These are phyloP conservation scores for Fusarium poae DNA, from an alignment of 2,329 filamentous ascomycete genomes.

Conservation along the genomic window DNA sequence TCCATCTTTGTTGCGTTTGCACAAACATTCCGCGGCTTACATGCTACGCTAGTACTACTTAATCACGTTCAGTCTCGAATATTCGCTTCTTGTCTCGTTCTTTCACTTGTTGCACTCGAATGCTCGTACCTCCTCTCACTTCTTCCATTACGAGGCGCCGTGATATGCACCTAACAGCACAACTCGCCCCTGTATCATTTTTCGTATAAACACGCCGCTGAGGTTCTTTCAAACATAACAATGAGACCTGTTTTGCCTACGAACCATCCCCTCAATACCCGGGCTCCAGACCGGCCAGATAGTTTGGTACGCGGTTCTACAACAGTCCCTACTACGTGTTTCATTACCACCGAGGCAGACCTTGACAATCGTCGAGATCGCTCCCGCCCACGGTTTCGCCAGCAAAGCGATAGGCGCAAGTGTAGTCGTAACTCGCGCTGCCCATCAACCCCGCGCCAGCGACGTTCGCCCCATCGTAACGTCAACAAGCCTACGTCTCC, in stretches of 20 bases:
- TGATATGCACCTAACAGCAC: slow-evolving; percentile 27
- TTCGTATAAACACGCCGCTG: slow-evolving; percentile 21
- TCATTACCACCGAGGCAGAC: slow-evolving; percentile 54
- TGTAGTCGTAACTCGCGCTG: slow-evolving; percentile 35
- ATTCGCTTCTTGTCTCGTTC: not conserved
- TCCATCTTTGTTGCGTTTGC: slow-evolving; percentile 44
- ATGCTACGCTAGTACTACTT: slow-evolving; percentile 1
- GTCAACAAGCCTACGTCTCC: slow-evolving; percentile 32
- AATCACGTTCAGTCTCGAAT: not conserved
- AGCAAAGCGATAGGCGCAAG: slow-evolving; percentile 43
- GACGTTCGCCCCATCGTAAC: slow-evolving; percentile 30
- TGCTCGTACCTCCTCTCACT: not conserved
- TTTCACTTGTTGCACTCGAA: not conserved
- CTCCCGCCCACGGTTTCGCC: slow-evolving; percentile 43
- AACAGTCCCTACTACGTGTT: slow-evolving; percentile 51
- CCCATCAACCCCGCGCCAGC: slow-evolving; percentile 38
- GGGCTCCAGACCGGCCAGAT: slow-evolving; percentile 39
- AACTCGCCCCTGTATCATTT: slow-evolving; percentile 13
- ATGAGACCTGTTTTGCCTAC: slow-evolving; percentile 48
- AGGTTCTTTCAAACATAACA: slow-evolving; percentile 29
- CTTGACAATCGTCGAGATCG: slow-evolving; percentile 47
- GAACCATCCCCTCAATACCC: slow-evolving; percentile 41
- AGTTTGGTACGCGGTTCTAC: slow-evolving; percentile 40
- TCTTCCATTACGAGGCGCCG: slow-evolving; percentile 8
- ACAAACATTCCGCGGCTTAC: slow-evolving; percentile 27